Base-by-base conservation (phyloP, 208 protist species). In the Phytomonas francai region DNA sequence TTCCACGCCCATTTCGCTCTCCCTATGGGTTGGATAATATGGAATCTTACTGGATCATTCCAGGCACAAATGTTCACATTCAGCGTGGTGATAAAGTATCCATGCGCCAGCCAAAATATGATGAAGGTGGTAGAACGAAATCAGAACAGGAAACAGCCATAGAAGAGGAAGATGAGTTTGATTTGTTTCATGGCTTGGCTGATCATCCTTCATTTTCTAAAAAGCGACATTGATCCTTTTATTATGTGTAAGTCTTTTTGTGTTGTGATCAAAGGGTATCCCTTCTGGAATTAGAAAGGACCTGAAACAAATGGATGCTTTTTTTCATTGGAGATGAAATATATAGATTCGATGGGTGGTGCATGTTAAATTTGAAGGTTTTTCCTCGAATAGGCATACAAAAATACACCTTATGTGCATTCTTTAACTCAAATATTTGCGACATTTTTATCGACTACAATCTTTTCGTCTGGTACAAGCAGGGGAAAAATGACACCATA, bases 11-110 rank as follows among this genome's bases (percentile, higher is more conserved):
- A 39, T 81, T 83, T 34, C 76, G 84, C 11, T 82, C 90, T 11
- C 83, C 87, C 42, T 92, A 83, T 57, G 70, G 63, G 22, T 68
- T 77, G n/a, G 71, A 73, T 6, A 71, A 76, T 68, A 78, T 92
- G 64, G 90, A 95, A 72, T 67, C 84, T n/a, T 95, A 93, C 73
- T 95, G 90, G 90, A 91, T 87, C 6, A 95, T 95, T 56, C 90
- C 87, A 11, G 90, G 90, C 4, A 90, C 85, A 9, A 88, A 91
- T 73, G 89, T 84, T 31, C 74, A 85, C 51, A 87, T 93, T 45
- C 76, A 93, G 68, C 85, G 90, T 16, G 84, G 87, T 12, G 85
- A 93, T 68, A 72, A 49, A 4, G 64, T 95, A 19, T 77, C 73
- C 22, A 29, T 83, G 57, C 74, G 79, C 66, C 69, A 72, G 59